phyloP scores from a whole-genome alignment of 805 yeast species.

The Nakazawaea siamensis region DNA sequence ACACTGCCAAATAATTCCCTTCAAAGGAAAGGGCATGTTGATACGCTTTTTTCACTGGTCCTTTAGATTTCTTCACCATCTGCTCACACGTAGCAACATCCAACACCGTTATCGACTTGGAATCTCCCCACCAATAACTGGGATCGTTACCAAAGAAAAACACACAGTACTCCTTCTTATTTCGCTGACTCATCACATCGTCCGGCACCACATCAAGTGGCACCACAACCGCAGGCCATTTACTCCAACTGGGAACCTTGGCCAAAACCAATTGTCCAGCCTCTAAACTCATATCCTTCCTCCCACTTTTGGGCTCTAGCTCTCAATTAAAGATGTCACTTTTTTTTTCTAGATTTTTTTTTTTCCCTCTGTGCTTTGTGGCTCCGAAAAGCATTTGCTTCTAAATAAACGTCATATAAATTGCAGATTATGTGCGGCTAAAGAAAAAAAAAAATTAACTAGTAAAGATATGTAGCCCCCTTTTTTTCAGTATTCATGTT shows the following conservation, averaged over 20 bases:
- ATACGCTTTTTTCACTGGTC: conserved; percentile 10
- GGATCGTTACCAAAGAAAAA: conserved; percentile 39
- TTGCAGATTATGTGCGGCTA: no score
- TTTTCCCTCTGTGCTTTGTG: background rate
- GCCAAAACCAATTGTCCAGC: conserved; percentile 31
- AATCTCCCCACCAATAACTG: conserved; percentile 34
- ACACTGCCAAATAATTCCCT: conserved; percentile 7
- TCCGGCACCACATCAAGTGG: conserved; percentile 18
- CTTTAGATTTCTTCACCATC: conserved; percentile 11
- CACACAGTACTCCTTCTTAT: conserved; percentile 27
- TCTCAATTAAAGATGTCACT: background rate
- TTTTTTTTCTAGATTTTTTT: background rate
- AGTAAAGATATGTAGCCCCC: no score
- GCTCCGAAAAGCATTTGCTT: background rate
- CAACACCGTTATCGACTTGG: conserved; percentile 15
- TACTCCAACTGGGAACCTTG: conserved; percentile 35
- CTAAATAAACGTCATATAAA: no score
- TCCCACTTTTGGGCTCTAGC: background rate
- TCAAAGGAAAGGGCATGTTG: conserved; percentile 3
- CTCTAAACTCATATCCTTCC: conserved; percentile 3
- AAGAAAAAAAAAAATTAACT: no score
- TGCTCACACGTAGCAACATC: conserved; percentile 6
- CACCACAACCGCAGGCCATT: conserved; percentile 45
- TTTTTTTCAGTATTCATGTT: no score
- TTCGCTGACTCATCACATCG: conserved; percentile 21